Base-by-base conservation (phyloP, 768 basidiomycete species). In the Podaxis mareebaensis region DNA sequence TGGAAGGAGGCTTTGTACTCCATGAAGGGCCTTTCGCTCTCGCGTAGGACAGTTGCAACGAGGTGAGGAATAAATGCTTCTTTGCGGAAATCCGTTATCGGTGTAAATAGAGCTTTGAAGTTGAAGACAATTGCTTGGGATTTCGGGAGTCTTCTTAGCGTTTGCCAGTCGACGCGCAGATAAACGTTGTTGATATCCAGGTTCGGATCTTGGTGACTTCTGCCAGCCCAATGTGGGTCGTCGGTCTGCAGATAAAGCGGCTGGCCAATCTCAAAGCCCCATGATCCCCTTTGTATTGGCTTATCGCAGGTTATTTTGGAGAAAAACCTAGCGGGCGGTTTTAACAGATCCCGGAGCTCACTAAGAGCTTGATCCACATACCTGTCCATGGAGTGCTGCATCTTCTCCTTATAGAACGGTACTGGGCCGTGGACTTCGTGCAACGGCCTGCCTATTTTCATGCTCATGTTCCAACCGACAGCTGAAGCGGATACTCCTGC, bases 131-230 rank as follows among this genome's bases (percentile, higher is more conserved):
- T 81, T 0, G 81, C 79, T 11, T 71, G 72, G 5, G 83, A 83
- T 58, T 71, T 70, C 12, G 84, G 83, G 48, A 85, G 68, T 36
- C 82, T 77, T 17, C 83, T 76, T 36, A 85, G 68, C 7, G 82
- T 84, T 67, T 85, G 84, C 83, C 83, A 85, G 61, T 85, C 83
- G 20, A 85, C 81, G 13, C 83, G 79, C 46, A 85, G 65, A 65
- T 76, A 71, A 26, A 84, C 73, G 56, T 82, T 74, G 28, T 79
- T 76, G 42, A 80, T 55, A 2, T 70, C 55, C 15, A 85, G 70
- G 30, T 77, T 66, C 2, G 75, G 74, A 36, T 70, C 66, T 58
- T 81, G 79, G 4, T 53, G 66, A 39, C 71, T 68, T 30, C 79
- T 78, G 48, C 64, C 10, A 17, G 59, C 62, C 71, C 73, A 84